Evolutionary conservation across 2,329 filamentous ascomycete genomes (phyloP), one percentile per base, ranked within the genome.

Genomic region (Claviceps monticola): DNA sequence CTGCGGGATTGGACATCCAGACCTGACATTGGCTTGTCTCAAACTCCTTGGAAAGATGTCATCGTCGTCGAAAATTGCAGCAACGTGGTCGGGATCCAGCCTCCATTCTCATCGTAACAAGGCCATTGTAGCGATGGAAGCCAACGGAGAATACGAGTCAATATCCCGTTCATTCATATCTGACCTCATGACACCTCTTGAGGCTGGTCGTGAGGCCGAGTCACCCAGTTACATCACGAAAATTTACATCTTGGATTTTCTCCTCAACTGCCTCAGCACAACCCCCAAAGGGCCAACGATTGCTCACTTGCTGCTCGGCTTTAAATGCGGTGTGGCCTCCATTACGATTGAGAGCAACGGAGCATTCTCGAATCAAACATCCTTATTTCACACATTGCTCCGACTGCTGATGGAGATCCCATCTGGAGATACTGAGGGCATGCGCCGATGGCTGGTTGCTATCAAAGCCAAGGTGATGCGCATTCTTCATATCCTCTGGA

Each of bases 241-340:
- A 66, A 74, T 87, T 50, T 85, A 84, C 54, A 83, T 97, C 21
- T 75, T 98, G 5, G 84, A 91, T 56, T 91, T 98, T 60, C 71
- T 99, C 39, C 85, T 87, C 58, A 80, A 82, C 51, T 95, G 88
- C 62, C 74, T 98, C 2, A 76, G 79, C 51, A 81, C 84, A 37
- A 84, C 83, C 26, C 83, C 86, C 1, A 79, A 84, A 59, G 80
- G 83, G 58, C 90, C 93, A 4, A 94, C 85, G 2, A 83, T 98
- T 58, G 93, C 91, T 0, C 94, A 98, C 65, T 75, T 95, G 46
- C 73, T 98, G 2, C 79, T 98, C 5, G 93, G 93, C 0, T 96
- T 98, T 65, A 78, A 78, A 52, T 94, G 88, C 60, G 79, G 82
- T 44, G 79, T 84, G 38, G 83, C 82, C 56, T 76, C 77, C 9